Conservation (phyloP, 768 basidiomycete genomes). For the Clitopilus hobsonii region DNA sequence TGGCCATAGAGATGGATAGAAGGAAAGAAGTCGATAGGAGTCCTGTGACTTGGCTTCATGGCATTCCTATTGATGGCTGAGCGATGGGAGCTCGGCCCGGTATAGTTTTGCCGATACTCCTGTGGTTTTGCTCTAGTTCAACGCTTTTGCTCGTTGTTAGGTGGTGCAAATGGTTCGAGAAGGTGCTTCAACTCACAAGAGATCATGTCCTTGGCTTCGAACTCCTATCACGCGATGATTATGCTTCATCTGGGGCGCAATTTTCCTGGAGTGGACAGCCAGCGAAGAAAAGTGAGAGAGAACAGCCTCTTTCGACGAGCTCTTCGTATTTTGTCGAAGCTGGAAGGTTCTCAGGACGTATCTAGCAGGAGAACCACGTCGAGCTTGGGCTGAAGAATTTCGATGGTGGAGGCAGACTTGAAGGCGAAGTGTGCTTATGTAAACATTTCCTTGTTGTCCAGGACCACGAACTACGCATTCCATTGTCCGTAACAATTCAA, state of each 20-base stretch:
- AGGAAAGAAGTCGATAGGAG: neutral
- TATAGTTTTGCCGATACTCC: neutral
- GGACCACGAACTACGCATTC: neutral
- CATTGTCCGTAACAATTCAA: no score
- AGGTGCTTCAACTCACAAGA: no score
- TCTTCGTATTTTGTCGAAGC: no score
- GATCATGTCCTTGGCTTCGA: no score
- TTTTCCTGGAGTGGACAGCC: no score
- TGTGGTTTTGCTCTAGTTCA: neutral
- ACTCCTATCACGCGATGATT: no score
- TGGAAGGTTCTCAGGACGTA: no score
- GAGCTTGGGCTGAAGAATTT: no score
- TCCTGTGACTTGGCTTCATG: neutral
- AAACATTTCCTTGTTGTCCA: neutral
- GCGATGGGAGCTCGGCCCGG: neutral
- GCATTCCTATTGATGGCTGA: neutral
- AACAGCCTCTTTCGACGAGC: no score
- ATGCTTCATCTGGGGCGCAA: no score
- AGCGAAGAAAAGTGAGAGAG: no score
- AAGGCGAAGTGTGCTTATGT: neutral
- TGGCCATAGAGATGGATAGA: conserved; percentile 32
- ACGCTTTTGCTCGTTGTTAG: neutral
- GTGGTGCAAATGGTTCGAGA: neutral
- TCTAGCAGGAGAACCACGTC: no score
- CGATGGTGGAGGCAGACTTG: neutral